These are phyloP conservation scores for Rhodotorula sp. DNA, from an alignment of 1,284 basidiomycete genomes.

Conservation along the genomic window DNA sequence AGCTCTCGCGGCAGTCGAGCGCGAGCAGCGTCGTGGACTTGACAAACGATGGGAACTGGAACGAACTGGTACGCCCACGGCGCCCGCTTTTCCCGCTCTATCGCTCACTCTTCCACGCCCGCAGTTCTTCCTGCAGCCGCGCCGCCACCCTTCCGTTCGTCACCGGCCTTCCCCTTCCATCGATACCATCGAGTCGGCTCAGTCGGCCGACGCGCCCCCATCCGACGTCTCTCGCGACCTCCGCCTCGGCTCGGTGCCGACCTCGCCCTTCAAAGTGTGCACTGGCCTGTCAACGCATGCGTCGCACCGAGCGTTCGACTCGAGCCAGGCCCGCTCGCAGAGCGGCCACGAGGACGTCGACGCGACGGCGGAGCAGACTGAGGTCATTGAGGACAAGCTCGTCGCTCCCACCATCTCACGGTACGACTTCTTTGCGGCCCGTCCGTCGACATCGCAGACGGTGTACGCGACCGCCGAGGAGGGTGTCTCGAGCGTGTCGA, in stretches of 20 bases:
- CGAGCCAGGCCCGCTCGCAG: too few relatives aligned
- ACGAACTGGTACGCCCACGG: constrained; percentile 3
- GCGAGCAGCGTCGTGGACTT: constrained; percentile 16
- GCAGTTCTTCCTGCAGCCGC: constrained; percentile 2
- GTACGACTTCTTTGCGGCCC: not conserved
- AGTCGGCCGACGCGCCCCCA: too few relatives aligned
- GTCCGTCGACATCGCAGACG: not conserved
- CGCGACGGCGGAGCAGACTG: too few relatives aligned
- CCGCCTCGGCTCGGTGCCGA: not conserved
- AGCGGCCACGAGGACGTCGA: too few relatives aligned
- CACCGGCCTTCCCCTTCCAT: not conserved
- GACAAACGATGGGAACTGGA: not conserved
- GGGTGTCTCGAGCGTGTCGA: not conserved
- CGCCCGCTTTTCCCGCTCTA: not conserved
- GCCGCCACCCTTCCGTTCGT: not conserved
- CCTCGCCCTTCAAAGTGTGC: not conserved
- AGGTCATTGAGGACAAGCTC: too few relatives aligned
- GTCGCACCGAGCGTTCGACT: not conserved
- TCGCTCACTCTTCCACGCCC: not conserved
- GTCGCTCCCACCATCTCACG: not conserved
- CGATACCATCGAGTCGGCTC: constrained; percentile 7
- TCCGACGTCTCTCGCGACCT: not conserved
- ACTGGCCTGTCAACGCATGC: not conserved
- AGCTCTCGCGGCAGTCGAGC: constrained; percentile 8
- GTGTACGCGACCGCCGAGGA: constrained; percentile 7